Evolutionary conservation across 2,329 filamentous ascomycete species (phyloP).

Genomic region (Fusarium chaquense): DNA sequence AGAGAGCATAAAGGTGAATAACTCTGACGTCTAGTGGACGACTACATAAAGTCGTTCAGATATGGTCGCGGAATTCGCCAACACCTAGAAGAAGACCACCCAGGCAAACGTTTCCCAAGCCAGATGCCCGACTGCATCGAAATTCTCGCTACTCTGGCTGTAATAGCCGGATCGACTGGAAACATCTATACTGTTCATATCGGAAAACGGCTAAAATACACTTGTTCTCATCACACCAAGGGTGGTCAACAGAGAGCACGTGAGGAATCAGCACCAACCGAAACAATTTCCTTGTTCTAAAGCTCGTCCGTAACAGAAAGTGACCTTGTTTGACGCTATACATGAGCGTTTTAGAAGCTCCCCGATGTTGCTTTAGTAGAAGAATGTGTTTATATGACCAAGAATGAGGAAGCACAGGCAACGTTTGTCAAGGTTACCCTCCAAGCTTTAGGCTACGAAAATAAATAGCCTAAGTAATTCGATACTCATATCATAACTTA

Average conservation of each 20-base stretch:
- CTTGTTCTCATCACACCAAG: conserved; percentile 65
- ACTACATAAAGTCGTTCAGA: background rate
- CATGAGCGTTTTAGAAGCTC: no score
- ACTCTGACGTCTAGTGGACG: background rate
- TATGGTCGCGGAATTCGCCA: background rate
- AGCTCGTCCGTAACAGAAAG: no score
- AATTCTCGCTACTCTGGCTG: conserved; percentile 16
- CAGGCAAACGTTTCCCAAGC: background rate
- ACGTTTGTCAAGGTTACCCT: background rate
- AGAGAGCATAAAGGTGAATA: background rate
- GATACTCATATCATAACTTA: background rate
- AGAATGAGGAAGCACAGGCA: background rate
- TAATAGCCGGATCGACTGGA: conserved; percentile 72
- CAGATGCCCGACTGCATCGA: background rate
- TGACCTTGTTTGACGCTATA: no score
- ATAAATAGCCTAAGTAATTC: background rate
- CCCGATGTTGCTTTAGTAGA: background rate
- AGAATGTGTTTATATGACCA: background rate
- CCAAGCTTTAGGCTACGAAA: background rate
- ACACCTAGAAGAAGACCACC: background rate
- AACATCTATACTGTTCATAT: conserved; percentile 73
- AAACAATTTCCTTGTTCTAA: no score
- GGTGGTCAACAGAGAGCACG: conserved; percentile 61
- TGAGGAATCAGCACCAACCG: no score
- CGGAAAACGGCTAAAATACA: conserved; percentile 63